Conservation (phyloP, 345 rosid species). For the Garcia nutans region DNA sequence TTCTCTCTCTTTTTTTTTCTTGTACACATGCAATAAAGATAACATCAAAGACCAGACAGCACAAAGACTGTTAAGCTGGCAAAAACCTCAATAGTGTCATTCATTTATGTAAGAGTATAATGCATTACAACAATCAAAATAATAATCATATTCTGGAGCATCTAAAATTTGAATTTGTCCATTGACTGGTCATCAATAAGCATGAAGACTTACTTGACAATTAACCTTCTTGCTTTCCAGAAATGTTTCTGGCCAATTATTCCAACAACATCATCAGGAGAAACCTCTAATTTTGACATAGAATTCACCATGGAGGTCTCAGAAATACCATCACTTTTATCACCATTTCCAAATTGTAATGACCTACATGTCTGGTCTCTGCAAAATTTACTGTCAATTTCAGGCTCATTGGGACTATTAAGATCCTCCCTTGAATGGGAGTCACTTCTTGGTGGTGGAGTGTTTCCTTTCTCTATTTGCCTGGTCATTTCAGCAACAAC, state of each 20-base stretch:
- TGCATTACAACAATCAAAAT: background rate
- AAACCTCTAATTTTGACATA: constrained; percentile 46
- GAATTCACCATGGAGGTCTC: constrained; percentile 75
- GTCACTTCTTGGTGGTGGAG: constrained; percentile 26
- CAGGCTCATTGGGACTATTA: constrained; percentile 35
- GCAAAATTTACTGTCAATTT: constrained; percentile 27
- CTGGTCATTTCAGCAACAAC: constrained; percentile 25
- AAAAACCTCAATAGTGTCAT: background rate
- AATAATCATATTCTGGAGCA: background rate
- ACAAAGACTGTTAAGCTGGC: background rate
- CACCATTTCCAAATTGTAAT: constrained; percentile 39
- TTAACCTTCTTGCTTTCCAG: constrained; percentile 89
- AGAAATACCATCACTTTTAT: constrained; percentile 50
- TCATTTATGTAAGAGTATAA: background rate
- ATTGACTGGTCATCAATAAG: constrained; percentile 1
- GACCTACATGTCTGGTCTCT: constrained; percentile 34
- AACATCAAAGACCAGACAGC: background rate
- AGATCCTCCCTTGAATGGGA: constrained; percentile 32
- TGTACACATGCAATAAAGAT: background rate
- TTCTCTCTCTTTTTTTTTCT: too few species aligned
- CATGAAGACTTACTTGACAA: constrained; percentile 68
- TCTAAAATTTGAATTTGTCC: background rate
- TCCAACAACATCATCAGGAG: constrained; percentile 90
- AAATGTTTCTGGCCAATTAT: constrained; percentile 82
- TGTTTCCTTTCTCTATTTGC: constrained; percentile 33